phyloP scores from a whole-genome alignment of 1,284 basidiomycete genomes.

The Rhodotorula sp. region DNA sequence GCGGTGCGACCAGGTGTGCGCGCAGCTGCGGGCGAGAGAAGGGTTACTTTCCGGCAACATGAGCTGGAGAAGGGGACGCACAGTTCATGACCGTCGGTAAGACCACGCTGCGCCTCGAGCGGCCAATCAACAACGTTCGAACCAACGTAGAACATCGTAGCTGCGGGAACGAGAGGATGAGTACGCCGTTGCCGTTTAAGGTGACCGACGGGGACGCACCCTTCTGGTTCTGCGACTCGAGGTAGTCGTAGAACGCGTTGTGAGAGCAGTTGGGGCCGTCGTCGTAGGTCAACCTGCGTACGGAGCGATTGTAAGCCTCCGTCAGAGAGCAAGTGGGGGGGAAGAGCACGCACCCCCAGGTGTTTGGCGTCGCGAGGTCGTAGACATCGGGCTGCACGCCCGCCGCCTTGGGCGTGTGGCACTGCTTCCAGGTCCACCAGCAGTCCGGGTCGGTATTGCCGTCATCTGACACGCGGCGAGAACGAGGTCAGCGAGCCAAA shows the following conservation, averaged over 20 bases:
- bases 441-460: constrained; percentile 36
- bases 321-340: accelerated
- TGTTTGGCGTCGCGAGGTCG: constrained; percentile 54
- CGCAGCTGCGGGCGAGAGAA: constrained; percentile 5
- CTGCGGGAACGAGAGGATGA: neutral
- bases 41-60: neutral
- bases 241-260: constrained; percentile 59
- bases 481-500: neutral
- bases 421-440: constrained; percentile 45
- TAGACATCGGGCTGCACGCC: constrained; percentile 32
- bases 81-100: constrained; percentile 53
- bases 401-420: constrained; percentile 38
- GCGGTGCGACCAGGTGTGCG: constrained; percentile 35
- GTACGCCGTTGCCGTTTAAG: neutral
- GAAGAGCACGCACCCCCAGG: constrained; percentile 52
- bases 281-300: constrained; percentile 53
- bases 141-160: constrained; percentile 54
- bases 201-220: constrained; percentile 36
- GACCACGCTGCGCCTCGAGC: constrained; percentile 57
- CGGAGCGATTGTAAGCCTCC: neutral
- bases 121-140: constrained; percentile 61
- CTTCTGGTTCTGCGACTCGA: constrained; percentile 55
- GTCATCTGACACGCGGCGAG: constrained; percentile 15
- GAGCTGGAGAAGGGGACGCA: neutral
- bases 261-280: constrained; percentile 56